Base-by-base conservation (phyloP, 2,329 filamentous ascomycete species). In the Pseudomassariella vexata region DNA sequence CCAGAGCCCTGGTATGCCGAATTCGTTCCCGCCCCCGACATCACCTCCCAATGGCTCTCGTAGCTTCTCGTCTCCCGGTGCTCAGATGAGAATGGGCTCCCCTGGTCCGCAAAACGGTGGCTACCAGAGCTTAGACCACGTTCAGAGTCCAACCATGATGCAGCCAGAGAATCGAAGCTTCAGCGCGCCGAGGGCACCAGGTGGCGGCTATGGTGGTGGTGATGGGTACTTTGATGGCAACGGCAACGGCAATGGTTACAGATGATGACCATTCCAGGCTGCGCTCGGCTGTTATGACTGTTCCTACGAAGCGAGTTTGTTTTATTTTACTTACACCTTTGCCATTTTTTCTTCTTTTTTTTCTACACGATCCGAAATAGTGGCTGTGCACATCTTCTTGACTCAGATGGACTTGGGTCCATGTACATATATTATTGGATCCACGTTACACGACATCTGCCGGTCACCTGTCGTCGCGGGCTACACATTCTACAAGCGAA, bases 51-150 rank as follows among this genome's bases (percentile, higher is more conserved):
- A n/a, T 8, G 36, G 46, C 10, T 45, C 49, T 28, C 48, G 49
- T 17, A 50, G 42, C 34, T 53, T 49, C 32, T 48, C 55, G 10
- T 44, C 36, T 9, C 54, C 49, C 11, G 40, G 41, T 19, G 41
- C 42, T 5, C 39, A 48, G 18, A 50, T 49, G 38, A 46, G 50
- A 17, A 35, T 38, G 28, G 52, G 41, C 2, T 52, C 53, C 8
- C 47, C 50, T 2, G 50, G 51, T 11, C 39, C 48, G 11, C 30
- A 38, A 19, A 37, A 39, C 8, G 37, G 38, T 27, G 38, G 35
- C 23, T 44, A 44, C 19, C 39, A 39, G 10, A 32, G 24, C 17
- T 32, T 42, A 25, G 36, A 39, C 27, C 36, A 46, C 25, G 35
- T 49, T 26, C 47, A 43, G 25, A 55, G 48, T 30, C 30, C 30